phyloP scores from a whole-genome alignment of 2,329 filamentous ascomycete species.

The Ascochyta pisi region DNA sequence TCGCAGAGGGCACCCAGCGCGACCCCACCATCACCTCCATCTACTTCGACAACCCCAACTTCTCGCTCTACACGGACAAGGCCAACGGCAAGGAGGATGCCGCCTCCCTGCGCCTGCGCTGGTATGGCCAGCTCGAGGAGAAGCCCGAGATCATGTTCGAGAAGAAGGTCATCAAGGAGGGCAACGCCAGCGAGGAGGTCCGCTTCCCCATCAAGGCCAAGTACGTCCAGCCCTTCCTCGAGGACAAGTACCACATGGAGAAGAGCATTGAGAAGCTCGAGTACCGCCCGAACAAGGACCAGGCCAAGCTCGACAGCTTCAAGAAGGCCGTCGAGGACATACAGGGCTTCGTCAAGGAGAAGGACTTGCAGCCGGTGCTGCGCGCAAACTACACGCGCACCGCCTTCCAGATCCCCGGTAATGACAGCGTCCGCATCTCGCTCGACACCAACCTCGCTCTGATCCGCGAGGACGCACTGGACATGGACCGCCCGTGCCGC shows the following conservation, averaged over 20 bases:
- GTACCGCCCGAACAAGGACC: conserved; percentile 73
- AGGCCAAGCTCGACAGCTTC: conserved; percentile 71
- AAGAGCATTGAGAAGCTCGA: conserved; percentile 86
- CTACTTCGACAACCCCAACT: conserved; percentile 90
- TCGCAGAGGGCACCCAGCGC: conserved; percentile 75
- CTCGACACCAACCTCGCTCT: conserved; percentile 93
- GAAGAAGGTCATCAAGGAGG: conserved; percentile 83
- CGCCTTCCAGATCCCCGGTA: conserved; percentile 94
- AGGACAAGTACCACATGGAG: conserved; percentile 88
- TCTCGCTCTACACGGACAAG: conserved; percentile 86
- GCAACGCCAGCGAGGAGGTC: conserved; percentile 78
- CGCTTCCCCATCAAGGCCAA: conserved; percentile 91
- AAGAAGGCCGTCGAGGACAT: conserved; percentile 77
- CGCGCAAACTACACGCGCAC: conserved; percentile 93
- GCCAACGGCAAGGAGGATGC: conserved; percentile 77
- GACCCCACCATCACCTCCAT: conserved; percentile 94
- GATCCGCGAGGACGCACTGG: conserved; percentile 77
- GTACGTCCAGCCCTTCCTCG: conserved; percentile 86
- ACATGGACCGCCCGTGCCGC: conserved; percentile 83
- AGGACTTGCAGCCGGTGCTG: conserved; percentile 81
- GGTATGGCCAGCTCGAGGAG: conserved; percentile 84
- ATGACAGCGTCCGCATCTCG: conserved; percentile 87
- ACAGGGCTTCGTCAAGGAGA: conserved; percentile 78
- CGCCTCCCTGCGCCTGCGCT: conserved; percentile 83
- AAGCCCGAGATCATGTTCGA: conserved; percentile 85